Evolutionary conservation across 495 filamentous ascomycete genomes (phyloP), one percentile per base, ranked within the genome.

Genomic region (Neurospora terricola): DNA sequence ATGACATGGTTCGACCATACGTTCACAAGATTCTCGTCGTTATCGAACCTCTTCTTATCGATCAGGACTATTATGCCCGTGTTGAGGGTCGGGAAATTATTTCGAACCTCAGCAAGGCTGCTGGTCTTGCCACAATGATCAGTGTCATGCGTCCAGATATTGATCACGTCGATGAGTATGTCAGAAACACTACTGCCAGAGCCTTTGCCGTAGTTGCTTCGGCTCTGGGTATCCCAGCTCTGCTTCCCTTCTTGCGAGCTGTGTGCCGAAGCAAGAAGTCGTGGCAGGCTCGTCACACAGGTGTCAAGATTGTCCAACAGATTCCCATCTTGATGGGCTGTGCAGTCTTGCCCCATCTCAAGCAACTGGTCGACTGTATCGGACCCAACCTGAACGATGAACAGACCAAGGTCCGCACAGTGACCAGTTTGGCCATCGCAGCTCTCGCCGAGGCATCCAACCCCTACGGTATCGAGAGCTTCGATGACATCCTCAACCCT

Each of bases 301-400:
- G 96, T 82, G 96, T 98, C 69, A 98, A 98, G 85, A 98, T 99
- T 76, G 91, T 98, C 36, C 96, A 99, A 78, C 96, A 99, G 81
- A 98, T 99, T 76, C 94, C 96, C n/a, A 99, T 99, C 78, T 83
- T 98, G 16, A 98, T 99, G 94, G 96, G 96, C 39, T 98, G 96
- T 79, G 96, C 96, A 38, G 94, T 98, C 74, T 86, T 99, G 37
- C 96, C 96, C 40, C 95, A 99, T 80, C 88, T 99, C 69, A 98
- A 97, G 80, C 95, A 93, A 8, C 86, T 99, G 36, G 96, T 99
- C 21, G 96, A 98, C 74, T 98, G 94, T 82, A 97, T 99, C 79
- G 93, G 91, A 10, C 93, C 94, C 73, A 97, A 97, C 80, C 87
- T 99, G 18, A 96, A 95, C 77, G 96, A 99, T 79, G 96, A 99